A percentile compares a stretch with the other conserved stretches of the same genome.
Conservation (phyloP, 108 stramenopile genomes). For the Conticribra weissflogii region DNA sequence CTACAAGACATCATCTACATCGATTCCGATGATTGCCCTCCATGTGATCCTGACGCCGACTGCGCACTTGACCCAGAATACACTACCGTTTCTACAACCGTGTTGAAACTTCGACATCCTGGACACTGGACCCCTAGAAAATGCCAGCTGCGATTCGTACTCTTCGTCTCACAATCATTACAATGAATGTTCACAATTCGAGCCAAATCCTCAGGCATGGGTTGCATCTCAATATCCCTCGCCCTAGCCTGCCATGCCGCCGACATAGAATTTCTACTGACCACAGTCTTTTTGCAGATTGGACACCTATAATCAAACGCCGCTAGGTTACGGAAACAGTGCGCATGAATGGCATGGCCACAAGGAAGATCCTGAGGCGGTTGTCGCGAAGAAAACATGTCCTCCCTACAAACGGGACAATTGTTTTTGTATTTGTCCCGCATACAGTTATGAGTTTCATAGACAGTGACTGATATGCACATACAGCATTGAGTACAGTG, state of each 20-base stretch:
- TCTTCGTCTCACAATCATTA: slow-evolving; percentile 84
- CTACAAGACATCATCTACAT: too few species aligned
- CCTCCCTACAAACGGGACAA: slow-evolving; percentile 59
- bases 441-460: slow-evolving; percentile 47
- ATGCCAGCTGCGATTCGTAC: slow-evolving; percentile 71
- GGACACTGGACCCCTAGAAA: slow-evolving; percentile 88
- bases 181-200: slow-evolving; percentile 84
- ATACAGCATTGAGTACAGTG: slow-evolving; percentile 51
- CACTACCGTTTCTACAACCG: slow-evolving; percentile 86
- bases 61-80: too few species aligned
- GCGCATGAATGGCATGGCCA: slow-evolving; percentile 88
- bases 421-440: slow-evolving; percentile 59
- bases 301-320: slow-evolving; percentile 89
- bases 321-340: slow-evolving; percentile 87
- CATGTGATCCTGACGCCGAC: slow-evolving; percentile 19
- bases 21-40: background rate
- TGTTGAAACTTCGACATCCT: slow-evolving; percentile 77
- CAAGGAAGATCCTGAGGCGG: slow-evolving; percentile 87
- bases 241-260: slow-evolving; percentile 85
- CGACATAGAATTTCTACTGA: slow-evolving; percentile 70
- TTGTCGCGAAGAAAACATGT: slow-evolving; percentile 59
- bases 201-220: slow-evolving; percentile 85
- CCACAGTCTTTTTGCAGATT: slow-evolving; percentile 89
- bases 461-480: slow-evolving; percentile 41
- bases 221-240: slow-evolving; percentile 84